phyloP scores from a whole-genome alignment of 768 basidiomycete genomes.

The Tylopilus rubrobrunneus region DNA sequence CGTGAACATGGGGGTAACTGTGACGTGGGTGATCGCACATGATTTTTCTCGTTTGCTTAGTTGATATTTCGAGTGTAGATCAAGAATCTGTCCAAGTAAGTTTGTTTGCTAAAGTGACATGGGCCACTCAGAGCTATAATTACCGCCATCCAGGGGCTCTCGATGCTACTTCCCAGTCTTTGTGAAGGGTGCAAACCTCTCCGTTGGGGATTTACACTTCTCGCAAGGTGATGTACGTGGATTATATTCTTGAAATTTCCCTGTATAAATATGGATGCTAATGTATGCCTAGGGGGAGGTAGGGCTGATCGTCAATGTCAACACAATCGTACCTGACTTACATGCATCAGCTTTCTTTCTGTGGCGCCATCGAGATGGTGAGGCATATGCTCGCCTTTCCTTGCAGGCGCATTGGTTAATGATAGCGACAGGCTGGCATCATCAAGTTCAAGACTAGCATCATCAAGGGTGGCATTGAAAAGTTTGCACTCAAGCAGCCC shows the following conservation, averaged over 20 bases:
- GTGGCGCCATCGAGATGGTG: conserved; percentile 75
- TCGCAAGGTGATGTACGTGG: conserved; percentile 65
- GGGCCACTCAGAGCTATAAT: too few species aligned
- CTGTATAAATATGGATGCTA: conserved; percentile 1
- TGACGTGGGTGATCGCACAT: too few species aligned
- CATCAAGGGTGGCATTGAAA: conserved; percentile 71
- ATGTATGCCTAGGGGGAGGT: conserved; percentile 51
- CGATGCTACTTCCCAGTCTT: conserved; percentile 41
- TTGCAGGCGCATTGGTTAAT: too few species aligned
- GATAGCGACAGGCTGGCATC: conserved; percentile 51
- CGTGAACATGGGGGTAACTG: too few species aligned
- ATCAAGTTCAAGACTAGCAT: conserved; percentile 70
- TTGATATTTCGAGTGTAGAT: too few species aligned
- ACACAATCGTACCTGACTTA: not conserved
- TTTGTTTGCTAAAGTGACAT: too few species aligned
- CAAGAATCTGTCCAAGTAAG: too few species aligned
- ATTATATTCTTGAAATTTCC: not conserved
- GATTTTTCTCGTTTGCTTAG: too few species aligned
- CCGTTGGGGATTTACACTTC: conserved; percentile 77
- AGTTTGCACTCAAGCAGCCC: conserved; percentile 69
- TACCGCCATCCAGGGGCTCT: too few species aligned
- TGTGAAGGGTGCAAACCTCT: conserved; percentile 69
- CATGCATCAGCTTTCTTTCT: conserved; percentile 55
- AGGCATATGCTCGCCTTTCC: too few species aligned
- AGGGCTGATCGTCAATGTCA: conserved; percentile 3